Evolutionary conservation across 768 basidiomycete genomes (phyloP), one percentile per base, ranked within the genome.

Genomic region (Lactifluus subvellereus): DNA sequence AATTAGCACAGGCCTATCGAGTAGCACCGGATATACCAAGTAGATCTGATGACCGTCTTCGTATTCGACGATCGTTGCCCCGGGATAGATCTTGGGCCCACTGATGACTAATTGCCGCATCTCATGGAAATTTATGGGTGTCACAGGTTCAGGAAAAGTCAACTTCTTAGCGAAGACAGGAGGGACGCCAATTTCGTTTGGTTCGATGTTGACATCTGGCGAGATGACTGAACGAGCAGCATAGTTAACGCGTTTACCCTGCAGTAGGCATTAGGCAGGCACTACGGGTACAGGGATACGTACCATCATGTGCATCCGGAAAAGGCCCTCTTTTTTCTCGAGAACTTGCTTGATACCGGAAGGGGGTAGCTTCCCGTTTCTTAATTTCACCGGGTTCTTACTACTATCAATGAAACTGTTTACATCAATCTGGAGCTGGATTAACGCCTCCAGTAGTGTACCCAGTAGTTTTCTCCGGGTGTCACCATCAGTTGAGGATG

Each of bases 191-290:
- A 99, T 99, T 75, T 99, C 97, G 73, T 92, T 95, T 35, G 97
- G 92, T 75, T 99, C 97, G 68, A 99, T 98, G 75, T 98, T 98
- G 69, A 98, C 91, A 72, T 99, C 97, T 11, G 97, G 97, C 18
- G 97, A 99, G 68, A 99, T 99, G 71, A 99, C 97, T n/a, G 97
- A 99, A 66, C 97, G 94, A 22, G 97, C 97, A 47, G 97, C 95
- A 73, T 96, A 97, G 74, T 99, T 98, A 65, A 99, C 97, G 71
- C 97, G 94, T 79, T 99, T 99, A 10, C 97, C 97, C 95, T 98
- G 61, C 35, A 54, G 58, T 49, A 54, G 48, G 35, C 42, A 52
- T 57, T 51, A 50, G 61, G 49, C 35, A 60, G 51, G 53, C 38
- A 56, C 59, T 27, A 53, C 33, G 33, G 6, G 59, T 33, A 55